These are phyloP conservation scores for Carex sylvatica DNA, from an alignment of 202 grass and related monocot species.

Conservation along the genomic window DNA sequence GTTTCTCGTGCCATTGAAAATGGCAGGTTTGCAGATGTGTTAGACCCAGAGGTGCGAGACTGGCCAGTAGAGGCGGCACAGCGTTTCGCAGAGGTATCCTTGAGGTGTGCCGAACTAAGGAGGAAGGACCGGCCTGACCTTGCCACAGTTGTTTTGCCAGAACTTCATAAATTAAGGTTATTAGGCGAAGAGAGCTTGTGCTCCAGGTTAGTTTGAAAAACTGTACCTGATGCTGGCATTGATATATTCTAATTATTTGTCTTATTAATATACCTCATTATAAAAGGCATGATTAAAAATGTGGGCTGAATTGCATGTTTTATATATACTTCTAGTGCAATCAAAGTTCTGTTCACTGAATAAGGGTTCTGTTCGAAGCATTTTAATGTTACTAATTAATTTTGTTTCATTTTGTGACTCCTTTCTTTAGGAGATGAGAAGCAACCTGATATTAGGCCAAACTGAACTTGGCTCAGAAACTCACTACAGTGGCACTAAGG, in stretches of 20 bases:
- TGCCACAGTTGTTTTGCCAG: conserved; percentile 55
- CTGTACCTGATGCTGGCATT: background rate
- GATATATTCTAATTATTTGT: background rate
- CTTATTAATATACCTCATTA: background rate
- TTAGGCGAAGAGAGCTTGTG: conserved; percentile 65
- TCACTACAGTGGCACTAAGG: background rate
- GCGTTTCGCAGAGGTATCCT: conserved; percentile 45
- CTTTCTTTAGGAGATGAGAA: background rate
- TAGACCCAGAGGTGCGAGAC: conserved; percentile 48
- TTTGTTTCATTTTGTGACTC: background rate
- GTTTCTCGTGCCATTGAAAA: conserved; percentile 57
- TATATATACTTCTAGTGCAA: too few species aligned
- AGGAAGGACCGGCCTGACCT: conserved; percentile 78
- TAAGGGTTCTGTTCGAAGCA: background rate
- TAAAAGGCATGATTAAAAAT: background rate
- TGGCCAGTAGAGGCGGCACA: conserved; percentile 68
- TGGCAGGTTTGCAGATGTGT: conserved; percentile 46
- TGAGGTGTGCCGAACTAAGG: conserved; percentile 65
- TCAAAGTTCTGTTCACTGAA: background rate
- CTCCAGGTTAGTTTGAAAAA: conserved; percentile 3
- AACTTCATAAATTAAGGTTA: conserved; percentile 47
- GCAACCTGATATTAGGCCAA: conserved; percentile 7
- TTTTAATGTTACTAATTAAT: background rate
- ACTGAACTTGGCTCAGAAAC: background rate
- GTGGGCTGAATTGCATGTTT: background rate